A percentile compares a stretch with the other conserved stretches of the same genome.
phyloP scores from a whole-genome alignment of 1,284 basidiomycete genomes.

The Trichosporon sp. region DNA sequence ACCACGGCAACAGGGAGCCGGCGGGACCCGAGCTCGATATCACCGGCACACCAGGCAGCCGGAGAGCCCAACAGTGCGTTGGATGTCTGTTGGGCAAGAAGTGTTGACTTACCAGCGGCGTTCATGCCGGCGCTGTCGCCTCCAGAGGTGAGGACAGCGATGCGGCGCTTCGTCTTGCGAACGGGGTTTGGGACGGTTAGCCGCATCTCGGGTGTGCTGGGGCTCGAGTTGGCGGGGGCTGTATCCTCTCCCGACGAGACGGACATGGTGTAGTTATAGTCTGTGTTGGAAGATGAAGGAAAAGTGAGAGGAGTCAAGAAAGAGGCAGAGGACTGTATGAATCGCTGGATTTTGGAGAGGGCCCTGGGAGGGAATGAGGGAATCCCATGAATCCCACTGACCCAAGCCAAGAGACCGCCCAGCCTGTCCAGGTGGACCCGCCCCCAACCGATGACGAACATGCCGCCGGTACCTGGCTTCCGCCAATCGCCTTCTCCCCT shows the following conservation, averaged over 20 bases:
- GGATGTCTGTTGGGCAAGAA: background rate
- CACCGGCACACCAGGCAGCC: background rate
- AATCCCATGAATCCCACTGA: too few species aligned
- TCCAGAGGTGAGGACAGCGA: slow-evolving; percentile 93
- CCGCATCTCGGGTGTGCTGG: slow-evolving; percentile 1
- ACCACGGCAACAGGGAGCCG: background rate
- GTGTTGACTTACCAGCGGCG: slow-evolving; percentile 63
- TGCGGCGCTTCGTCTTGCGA: slow-evolving; percentile 45
- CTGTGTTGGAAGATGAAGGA: background rate
- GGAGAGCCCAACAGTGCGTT: background rate
- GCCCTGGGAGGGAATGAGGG: slow-evolving; percentile 3
- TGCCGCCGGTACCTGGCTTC: slow-evolving; percentile 9
- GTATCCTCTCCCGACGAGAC: slow-evolving; percentile 14
- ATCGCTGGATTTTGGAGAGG: background rate
- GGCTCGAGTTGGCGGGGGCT: background rate
- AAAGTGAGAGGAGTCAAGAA: slow-evolving; percentile 13
- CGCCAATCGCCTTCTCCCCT: background rate
- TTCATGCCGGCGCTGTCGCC: slow-evolving; percentile 99
- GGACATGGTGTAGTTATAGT: background rate
- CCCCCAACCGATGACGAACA: slow-evolving; percentile 17
- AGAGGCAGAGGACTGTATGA: background rate
- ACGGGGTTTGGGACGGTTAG: background rate
- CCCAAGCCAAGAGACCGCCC: slow-evolving; percentile 5
- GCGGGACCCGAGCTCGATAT: background rate
- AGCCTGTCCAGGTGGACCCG: background rate